These are phyloP conservation scores for Amanita pseudoporphyria DNA, from an alignment of 768 basidiomycete genomes.

Conservation along the genomic window DNA sequence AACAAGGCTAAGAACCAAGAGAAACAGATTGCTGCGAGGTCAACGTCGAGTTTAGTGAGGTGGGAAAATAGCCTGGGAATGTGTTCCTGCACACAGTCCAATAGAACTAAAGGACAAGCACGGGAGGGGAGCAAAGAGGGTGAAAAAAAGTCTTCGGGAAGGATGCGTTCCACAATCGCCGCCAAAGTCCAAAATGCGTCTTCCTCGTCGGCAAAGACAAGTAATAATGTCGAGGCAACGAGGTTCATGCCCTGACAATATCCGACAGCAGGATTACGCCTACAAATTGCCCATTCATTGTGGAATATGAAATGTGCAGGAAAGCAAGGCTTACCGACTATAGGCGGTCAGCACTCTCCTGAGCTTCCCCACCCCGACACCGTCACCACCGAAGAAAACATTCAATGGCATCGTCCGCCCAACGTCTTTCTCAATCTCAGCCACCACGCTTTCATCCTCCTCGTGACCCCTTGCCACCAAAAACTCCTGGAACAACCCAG, in stretches of 20 bases:
- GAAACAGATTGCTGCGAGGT: slow-evolving; percentile 89
- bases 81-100: slow-evolving; percentile 76
- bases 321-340: slow-evolving; percentile 56
- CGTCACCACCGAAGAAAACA: slow-evolving; percentile 96
- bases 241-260: slow-evolving; percentile 97
- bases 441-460: slow-evolving; percentile 37
- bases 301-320: not conserved
- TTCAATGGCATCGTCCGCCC: slow-evolving; percentile 89
- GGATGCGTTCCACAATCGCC: slow-evolving; percentile 79
- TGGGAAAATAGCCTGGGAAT: slow-evolving; percentile 71
- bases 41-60: slow-evolving; percentile 72
- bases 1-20: slow-evolving; percentile 96
- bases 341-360: slow-evolving; percentile 86
- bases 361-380: slow-evolving; percentile 87
- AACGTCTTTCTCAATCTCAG: slow-evolving; percentile 96
- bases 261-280: slow-evolving; percentile 86
- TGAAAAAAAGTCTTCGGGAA: slow-evolving; percentile 92
- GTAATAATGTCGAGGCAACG: slow-evolving; percentile 86
- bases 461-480: slow-evolving; percentile 28
- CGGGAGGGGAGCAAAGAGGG: slow-evolving; percentile 87
- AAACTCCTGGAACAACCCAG: slow-evolving; percentile 82
- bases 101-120: slow-evolving; percentile 85
- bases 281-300: slow-evolving; percentile 20
- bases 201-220: slow-evolving; percentile 92
- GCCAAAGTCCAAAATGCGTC: slow-evolving; percentile 94